Evolutionary conservation across 1,139 yeast genomes (phyloP).

Genomic region (Suhomyces guaymorum): DNA sequence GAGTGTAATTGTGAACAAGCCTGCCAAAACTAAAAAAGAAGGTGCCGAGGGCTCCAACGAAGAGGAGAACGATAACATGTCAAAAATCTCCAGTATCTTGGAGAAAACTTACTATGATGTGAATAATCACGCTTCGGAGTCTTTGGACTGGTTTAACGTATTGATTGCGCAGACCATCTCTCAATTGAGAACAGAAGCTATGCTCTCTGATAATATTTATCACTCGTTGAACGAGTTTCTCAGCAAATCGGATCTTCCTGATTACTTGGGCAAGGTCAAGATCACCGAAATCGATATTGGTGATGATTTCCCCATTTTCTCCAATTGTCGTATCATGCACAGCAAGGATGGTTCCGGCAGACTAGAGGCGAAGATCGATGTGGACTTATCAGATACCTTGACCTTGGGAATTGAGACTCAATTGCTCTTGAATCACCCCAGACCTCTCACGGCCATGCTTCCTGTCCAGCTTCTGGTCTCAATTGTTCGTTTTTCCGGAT

Average conservation of each 20-base stretch:
- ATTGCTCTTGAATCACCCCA: slow-evolving; percentile 79
- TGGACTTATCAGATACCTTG: slow-evolving; percentile 84
- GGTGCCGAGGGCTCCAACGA: slow-evolving; percentile 22
- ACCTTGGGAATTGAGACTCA: slow-evolving; percentile 89
- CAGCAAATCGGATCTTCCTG: slow-evolving; percentile 61
- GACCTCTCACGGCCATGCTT: slow-evolving; percentile 77
- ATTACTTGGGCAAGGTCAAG: slow-evolving; percentile 72
- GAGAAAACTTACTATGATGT: slow-evolving; percentile 95
- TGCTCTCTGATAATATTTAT: slow-evolving; percentile 78
- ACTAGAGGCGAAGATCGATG: slow-evolving; percentile 89
- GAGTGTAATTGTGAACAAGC: slow-evolving; percentile 42
- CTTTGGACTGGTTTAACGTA: slow-evolving; percentile 96
- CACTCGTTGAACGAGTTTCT: slow-evolving; percentile 66
- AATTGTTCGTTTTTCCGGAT: slow-evolving; percentile 89
- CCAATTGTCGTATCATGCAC: slow-evolving; percentile 83
- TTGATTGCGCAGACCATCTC: slow-evolving; percentile 87
- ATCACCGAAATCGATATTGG: slow-evolving; percentile 92
- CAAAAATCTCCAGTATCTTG: slow-evolving; percentile 51
- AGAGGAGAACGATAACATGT: slow-evolving; percentile 21
- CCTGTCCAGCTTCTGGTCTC: slow-evolving; percentile 86
- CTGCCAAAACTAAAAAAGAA: slow-evolving; percentile 20
- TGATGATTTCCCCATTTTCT: slow-evolving; percentile 91
- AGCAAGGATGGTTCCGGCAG: slow-evolving; percentile 51
- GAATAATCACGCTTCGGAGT: slow-evolving; percentile 81
- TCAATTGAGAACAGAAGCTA: slow-evolving; percentile 84